These are phyloP conservation scores for Arachnomyces sp. DNA, from an alignment of 2,329 filamentous ascomycete genomes.

Conservation along the genomic window DNA sequence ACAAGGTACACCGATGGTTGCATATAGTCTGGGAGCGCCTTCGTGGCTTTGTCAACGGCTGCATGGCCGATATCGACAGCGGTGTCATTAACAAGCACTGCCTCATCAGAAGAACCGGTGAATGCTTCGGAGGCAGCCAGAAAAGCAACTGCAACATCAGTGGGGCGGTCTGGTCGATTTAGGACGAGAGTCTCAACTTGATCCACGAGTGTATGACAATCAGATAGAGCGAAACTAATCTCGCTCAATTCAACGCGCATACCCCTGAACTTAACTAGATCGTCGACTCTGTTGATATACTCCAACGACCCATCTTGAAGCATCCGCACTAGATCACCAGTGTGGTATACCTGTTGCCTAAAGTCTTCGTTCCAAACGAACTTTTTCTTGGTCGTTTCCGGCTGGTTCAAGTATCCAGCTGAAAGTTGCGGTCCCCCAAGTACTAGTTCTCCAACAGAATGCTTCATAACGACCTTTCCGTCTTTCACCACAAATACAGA, in stretches of 20 bases:
- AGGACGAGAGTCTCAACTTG: constrained; percentile 26
- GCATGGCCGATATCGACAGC: constrained; percentile 18
- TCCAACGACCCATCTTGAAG: constrained; percentile 19
- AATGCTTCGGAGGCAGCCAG: constrained; percentile 19
- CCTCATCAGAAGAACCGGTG: background rate
- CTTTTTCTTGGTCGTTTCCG: constrained; percentile 21
- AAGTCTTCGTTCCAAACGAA: constrained; percentile 24
- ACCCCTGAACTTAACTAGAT: constrained; percentile 21
- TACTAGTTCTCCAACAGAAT: constrained; percentile 22
- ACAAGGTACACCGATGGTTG: constrained; percentile 25
- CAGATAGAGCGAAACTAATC: constrained; percentile 25
- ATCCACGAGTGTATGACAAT: constrained; percentile 22
- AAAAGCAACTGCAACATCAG: constrained; percentile 28
- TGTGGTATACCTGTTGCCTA: constrained; percentile 22
- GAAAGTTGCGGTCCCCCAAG: constrained; percentile 24
- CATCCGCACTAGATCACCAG: constrained; percentile 25
- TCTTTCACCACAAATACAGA: constrained; percentile 23
- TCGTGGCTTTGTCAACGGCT: constrained; percentile 15
- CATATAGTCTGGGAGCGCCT: constrained; percentile 25
- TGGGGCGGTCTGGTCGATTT: constrained; percentile 23
- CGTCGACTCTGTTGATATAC: constrained; percentile 21
- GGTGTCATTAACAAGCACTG: constrained; percentile 11
- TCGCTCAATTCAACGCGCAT: constrained; percentile 23
- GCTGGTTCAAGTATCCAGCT: constrained; percentile 23
- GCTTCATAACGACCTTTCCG: constrained; percentile 18